Evolutionary conservation across 352 stramenopile species (phyloP).

Genomic region (Plasmopara muralis): DNA sequence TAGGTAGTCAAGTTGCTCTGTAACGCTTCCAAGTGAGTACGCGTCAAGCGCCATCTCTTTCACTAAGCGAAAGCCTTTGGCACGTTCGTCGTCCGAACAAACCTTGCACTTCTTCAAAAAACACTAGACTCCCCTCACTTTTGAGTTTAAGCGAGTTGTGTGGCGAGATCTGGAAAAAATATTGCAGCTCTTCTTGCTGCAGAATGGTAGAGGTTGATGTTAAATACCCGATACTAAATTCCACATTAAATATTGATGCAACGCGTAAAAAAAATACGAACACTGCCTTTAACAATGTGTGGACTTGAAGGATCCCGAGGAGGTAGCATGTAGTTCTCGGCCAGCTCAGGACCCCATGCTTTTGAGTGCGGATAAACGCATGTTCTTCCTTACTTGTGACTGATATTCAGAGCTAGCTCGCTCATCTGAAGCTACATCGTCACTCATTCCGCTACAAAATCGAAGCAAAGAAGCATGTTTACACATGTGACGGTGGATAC

Average conservation of each 20-base stretch:
- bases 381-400: background rate
- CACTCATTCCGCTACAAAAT: constrained; percentile 18
- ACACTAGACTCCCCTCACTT: constrained; percentile 10
- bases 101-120: constrained; percentile 16
- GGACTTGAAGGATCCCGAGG: constrained; percentile 6
- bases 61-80: no score
- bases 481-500: constrained; percentile 26
- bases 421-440: constrained; percentile 21
- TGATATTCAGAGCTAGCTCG: background rate
- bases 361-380: background rate
- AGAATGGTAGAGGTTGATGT: constrained; percentile 7
- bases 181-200: constrained; percentile 24
- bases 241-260: constrained; percentile 4
- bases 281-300: constrained; percentile 10
- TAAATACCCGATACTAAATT: constrained; percentile 27
- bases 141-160: constrained; percentile 29
- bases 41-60: no score
- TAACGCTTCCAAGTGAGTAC: no score
- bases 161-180: constrained; percentile 29
- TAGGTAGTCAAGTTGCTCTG: no score
- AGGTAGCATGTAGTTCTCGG: constrained; percentile 26
- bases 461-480: constrained; percentile 14
- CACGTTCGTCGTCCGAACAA: constrained; percentile 10
- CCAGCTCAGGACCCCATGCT: background rate
- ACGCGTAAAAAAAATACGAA: constrained; percentile 18